Evolutionary conservation across 306 rosid species (phyloP).

Genomic region (Phaseolus lunatus): DNA sequence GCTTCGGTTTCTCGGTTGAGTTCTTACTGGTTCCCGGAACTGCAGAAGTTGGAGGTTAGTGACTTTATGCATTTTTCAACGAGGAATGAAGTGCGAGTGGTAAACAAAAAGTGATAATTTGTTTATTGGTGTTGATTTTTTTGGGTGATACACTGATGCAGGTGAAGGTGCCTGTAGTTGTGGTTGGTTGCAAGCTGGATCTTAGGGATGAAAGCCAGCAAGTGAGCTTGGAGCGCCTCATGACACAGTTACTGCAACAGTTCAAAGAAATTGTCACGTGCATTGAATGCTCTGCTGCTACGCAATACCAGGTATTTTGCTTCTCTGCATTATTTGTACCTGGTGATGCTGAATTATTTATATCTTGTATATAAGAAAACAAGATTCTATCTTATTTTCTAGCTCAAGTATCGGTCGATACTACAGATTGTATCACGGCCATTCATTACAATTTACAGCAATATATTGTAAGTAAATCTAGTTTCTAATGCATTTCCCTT

Average conservation of each 20-base stretch:
- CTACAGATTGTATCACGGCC: conserved; percentile 12
- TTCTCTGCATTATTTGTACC: neutral
- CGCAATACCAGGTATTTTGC: conserved; percentile 57
- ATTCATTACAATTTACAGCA: neutral
- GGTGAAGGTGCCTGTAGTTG: conserved; percentile 56
- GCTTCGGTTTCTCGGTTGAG: conserved; percentile 63
- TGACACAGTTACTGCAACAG: conserved; percentile 54
- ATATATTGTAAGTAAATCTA: conserved; percentile 25
- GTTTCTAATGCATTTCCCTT: conserved; percentile 21
- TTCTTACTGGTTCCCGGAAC: conserved; percentile 76
- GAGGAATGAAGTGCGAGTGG: neutral
- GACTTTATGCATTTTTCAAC: conserved; percentile 19
- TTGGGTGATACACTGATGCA: conserved; percentile 27
- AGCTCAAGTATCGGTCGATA: conserved; percentile 19
- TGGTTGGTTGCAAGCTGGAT: conserved; percentile 61
- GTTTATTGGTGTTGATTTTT: neutral
- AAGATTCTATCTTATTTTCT: conserved; percentile 9
- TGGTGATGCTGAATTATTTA: conserved; percentile 29
- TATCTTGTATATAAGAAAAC: neutral
- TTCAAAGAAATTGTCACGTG: conserved; percentile 46
- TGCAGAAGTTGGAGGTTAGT: conserved; percentile 67
- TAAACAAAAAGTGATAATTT: neutral
- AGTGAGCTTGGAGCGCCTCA: conserved; percentile 52
- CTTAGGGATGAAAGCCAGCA: conserved; percentile 56
- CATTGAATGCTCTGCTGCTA: conserved; percentile 60